Evolutionary conservation across 805 yeast species (phyloP).

Genomic region (Yamadazyma sp.): DNA sequence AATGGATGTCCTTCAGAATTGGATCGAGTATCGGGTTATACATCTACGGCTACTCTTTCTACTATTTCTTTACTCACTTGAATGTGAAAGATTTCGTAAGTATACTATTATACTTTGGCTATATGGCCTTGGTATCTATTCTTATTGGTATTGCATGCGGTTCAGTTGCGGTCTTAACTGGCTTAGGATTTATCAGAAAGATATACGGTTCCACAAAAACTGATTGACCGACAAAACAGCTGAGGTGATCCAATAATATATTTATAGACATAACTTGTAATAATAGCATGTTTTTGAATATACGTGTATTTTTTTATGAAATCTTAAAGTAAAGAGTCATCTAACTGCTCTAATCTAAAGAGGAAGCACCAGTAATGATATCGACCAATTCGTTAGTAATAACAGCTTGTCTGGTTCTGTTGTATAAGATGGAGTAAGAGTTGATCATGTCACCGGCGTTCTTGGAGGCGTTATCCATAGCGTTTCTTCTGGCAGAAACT

Average conservation of each 20-base stretch:
- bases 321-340: constrained; percentile 3
- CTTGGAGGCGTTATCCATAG: constrained; percentile 99
- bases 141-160: constrained; percentile 73
- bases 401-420: constrained; percentile 99
- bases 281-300: constrained; percentile 3
- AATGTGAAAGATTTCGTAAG: constrained; percentile 68
- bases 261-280: neutral
- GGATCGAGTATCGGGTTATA: constrained; percentile 73
- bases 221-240: constrained; percentile 36
- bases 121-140: constrained; percentile 63
- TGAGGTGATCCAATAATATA: neutral
- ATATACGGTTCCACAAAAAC: constrained; percentile 59
- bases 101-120: constrained; percentile 64
- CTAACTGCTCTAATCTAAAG: constrained; percentile 65
- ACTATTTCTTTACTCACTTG: constrained; percentile 59
- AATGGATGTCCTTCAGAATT: constrained; percentile 74
- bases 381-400: constrained; percentile 99
- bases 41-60: constrained; percentile 63
- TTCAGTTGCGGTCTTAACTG: constrained; percentile 66
- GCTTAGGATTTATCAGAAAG: constrained; percentile 61
- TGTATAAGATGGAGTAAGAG: constrained; percentile 93
- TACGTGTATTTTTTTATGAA: constrained; percentile 6
- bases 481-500: constrained; percentile 97
- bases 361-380: constrained; percentile 99
- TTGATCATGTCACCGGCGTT: constrained; percentile 99